Percentiles rank a stretch among this genome's conserved stretches.
These are phyloP conservation scores for Strigomonas culicis DNA, from an alignment of 208 protist species.

Conservation along the genomic window DNA sequence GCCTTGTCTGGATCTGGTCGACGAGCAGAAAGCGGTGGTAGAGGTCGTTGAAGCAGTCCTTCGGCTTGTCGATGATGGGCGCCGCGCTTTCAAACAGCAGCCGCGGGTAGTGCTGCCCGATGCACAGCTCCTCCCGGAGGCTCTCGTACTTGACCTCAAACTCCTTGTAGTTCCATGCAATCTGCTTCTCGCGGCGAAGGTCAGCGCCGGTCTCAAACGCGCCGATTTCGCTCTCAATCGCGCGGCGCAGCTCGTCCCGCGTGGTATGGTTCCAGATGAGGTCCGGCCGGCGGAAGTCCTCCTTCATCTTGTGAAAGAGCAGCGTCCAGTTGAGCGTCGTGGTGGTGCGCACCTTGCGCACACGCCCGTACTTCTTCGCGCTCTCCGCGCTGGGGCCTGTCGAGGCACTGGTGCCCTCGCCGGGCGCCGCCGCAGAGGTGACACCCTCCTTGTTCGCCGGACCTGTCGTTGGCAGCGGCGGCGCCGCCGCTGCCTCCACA, in stretches of 20 bases:
- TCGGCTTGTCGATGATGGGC: slow-evolving; percentile 69
- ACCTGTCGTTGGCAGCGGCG: no score
- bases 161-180: slow-evolving; percentile 94
- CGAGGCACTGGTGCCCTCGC: background rate
- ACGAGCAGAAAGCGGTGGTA: slow-evolving; percentile 92
- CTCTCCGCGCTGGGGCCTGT: background rate
- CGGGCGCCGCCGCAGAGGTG: background rate
- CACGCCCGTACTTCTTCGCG: slow-evolving; percentile 24
- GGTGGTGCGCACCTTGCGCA: slow-evolving; percentile 46
- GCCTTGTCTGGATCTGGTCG: slow-evolving; percentile 46
- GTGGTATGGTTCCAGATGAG: slow-evolving; percentile 94
- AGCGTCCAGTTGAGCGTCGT: slow-evolving; percentile 89
- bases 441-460: no score
- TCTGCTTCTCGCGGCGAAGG: slow-evolving; percentile 21
- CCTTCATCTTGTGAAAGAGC: slow-evolving; percentile 86
- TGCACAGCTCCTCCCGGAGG: slow-evolving; percentile 81
- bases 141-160: slow-evolving; percentile 92
- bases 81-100: slow-evolving; percentile 82
- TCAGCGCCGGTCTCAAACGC: slow-evolving; percentile 50
- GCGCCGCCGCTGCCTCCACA: background rate
- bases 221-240: slow-evolving; percentile 84
- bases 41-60: slow-evolving; percentile 91
- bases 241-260: slow-evolving; percentile 80
- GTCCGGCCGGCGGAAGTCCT: slow-evolving; percentile 85
- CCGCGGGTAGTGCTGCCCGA: slow-evolving; percentile 88